Evolutionary conservation across 495 filamentous ascomycete genomes (phyloP).

Genomic region (Hyaloscypha finlandica): DNA sequence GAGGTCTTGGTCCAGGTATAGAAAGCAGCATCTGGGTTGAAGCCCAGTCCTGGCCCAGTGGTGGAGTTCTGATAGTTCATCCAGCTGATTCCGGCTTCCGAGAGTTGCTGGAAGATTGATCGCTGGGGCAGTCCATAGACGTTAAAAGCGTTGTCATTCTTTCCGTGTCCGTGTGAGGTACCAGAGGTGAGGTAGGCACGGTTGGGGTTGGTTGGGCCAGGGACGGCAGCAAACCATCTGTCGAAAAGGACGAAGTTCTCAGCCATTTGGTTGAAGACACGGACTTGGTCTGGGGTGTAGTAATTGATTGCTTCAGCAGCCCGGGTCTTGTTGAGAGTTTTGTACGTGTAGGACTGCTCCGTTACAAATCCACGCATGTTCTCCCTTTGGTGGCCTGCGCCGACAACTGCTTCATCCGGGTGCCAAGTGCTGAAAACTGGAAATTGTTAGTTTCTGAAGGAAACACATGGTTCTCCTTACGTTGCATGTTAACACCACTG

Average conservation of each 20-base stretch:
- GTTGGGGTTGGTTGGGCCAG: constrained; percentile 47
- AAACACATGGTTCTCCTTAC: constrained; percentile 2
- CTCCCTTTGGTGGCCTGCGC: constrained; percentile 29
- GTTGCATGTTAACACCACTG: constrained; percentile 52
- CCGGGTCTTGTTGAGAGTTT: constrained; percentile 40
- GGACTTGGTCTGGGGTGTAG: constrained; percentile 51
- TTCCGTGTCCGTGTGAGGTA: constrained; percentile 49
- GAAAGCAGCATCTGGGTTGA: constrained; percentile 34
- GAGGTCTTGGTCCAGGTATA: constrained; percentile 43
- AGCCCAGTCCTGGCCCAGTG: constrained; percentile 21
- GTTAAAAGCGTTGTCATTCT: constrained; percentile 46
- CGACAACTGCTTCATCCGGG: constrained; percentile 44
- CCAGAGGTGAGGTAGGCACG: constrained; percentile 48
- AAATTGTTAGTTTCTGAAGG: constrained; percentile 5
- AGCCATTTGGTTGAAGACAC: constrained; percentile 47
- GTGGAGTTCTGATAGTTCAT: constrained; percentile 50
- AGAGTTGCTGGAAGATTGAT: constrained; percentile 51
- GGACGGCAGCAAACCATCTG: constrained; percentile 52
- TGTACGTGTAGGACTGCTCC: constrained; percentile 46
- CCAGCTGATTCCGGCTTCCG: constrained; percentile 46
- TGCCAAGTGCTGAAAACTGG: constrained; percentile 45
- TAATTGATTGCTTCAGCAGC: constrained; percentile 52
- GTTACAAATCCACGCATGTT: constrained; percentile 50
- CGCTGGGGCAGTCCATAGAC: constrained; percentile 43
- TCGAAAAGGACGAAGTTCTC: constrained; percentile 55